Evolutionary conservation across 768 basidiomycete species (phyloP).

Genomic region (Mycena galopus): DNA sequence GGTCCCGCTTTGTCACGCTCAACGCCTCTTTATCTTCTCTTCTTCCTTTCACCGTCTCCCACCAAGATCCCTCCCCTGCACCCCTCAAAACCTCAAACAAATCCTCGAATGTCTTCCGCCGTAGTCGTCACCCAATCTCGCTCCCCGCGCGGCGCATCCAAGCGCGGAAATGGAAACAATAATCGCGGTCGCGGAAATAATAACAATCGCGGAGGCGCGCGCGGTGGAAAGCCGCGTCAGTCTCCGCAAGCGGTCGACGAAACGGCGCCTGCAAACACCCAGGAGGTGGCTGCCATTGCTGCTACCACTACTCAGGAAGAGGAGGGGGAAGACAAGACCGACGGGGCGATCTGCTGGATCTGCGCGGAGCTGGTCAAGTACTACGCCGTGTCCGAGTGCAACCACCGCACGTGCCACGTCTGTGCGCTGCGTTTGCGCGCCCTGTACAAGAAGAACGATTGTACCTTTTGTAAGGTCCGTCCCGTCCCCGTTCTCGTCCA

Average conservation of each 20-base stretch:
- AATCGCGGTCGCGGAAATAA: constrained; percentile 27
- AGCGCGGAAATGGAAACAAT: constrained; percentile 28
- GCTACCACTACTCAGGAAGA: neutral
- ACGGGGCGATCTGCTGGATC: constrained; percentile 83
- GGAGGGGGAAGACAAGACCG: constrained; percentile 33
- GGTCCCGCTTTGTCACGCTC: too few species aligned
- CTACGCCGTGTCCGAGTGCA: constrained; percentile 89
- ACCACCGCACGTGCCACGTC: constrained; percentile 95
- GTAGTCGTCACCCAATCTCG: constrained; percentile 23
- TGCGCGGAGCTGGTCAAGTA: constrained; percentile 96
- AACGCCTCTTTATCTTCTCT: too few species aligned
- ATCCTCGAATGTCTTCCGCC: constrained; percentile 26
- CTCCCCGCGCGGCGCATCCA: constrained; percentile 23
- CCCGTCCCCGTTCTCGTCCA: neutral
- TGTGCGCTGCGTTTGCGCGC: constrained; percentile 91
- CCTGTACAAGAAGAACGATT: constrained; percentile 93
- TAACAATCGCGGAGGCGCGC: constrained; percentile 12
- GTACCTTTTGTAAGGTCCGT: constrained; percentile 95
- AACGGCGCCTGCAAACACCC: too few species aligned
- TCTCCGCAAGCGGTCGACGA: neutral
- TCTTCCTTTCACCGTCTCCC: too few species aligned
- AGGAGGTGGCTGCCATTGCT: neutral
- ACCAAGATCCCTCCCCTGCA: too few species aligned
- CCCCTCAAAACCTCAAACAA: too few species aligned
- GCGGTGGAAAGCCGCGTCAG: constrained; percentile 8